phyloP scores from a whole-genome alignment of 371 early-diverging fungal genomes.

The Gilbertella persicaria region DNA sequence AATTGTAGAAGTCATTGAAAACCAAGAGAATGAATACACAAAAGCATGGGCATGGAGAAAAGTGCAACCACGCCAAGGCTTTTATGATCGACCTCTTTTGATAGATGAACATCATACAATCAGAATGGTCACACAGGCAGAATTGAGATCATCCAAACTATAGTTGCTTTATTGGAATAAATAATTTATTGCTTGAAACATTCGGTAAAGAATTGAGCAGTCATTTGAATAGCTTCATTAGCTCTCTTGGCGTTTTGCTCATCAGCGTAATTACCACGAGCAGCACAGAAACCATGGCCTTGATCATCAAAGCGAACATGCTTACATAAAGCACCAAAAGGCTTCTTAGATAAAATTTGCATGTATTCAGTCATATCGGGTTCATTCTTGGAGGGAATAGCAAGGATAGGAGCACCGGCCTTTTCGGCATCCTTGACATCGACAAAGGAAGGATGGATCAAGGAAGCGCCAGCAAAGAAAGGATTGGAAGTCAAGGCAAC shows the following conservation, averaged over 20 bases:
- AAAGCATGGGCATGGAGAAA: conserved; percentile 22
- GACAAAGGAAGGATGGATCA: conserved; percentile 67
- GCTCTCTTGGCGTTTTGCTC: conserved; percentile 50
- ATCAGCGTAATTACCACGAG: conserved; percentile 64
- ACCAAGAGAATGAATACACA: conserved; percentile 16
- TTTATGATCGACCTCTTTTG: neutral
- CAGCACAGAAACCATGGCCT: conserved; percentile 72
- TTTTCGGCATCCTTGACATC: conserved; percentile 51
- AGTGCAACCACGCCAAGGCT: neutral
- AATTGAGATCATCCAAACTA: conserved; percentile 14
- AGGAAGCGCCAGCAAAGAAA: conserved; percentile 52
- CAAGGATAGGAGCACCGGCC: conserved; percentile 58
- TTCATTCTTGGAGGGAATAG: conserved; percentile 67
- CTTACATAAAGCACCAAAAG: conserved; percentile 57
- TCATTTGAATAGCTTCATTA: conserved; percentile 54
- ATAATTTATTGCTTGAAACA: conserved; percentile 16
- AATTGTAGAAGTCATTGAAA: conserved; percentile 27
- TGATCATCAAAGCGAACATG: conserved; percentile 67
- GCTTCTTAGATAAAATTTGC: conserved; percentile 50
- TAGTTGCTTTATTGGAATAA: conserved; percentile 4
- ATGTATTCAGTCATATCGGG: conserved; percentile 59
- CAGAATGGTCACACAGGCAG: conserved; percentile 9
- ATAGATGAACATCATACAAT: conserved; percentile 1
- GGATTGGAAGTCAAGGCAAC: conserved; percentile 32
- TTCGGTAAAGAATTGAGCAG: conserved; percentile 51